Evolutionary conservation across 306 rosid genomes (phyloP), one percentile per base, ranked within the genome.

Genomic region (Arachis hypogaea): DNA sequence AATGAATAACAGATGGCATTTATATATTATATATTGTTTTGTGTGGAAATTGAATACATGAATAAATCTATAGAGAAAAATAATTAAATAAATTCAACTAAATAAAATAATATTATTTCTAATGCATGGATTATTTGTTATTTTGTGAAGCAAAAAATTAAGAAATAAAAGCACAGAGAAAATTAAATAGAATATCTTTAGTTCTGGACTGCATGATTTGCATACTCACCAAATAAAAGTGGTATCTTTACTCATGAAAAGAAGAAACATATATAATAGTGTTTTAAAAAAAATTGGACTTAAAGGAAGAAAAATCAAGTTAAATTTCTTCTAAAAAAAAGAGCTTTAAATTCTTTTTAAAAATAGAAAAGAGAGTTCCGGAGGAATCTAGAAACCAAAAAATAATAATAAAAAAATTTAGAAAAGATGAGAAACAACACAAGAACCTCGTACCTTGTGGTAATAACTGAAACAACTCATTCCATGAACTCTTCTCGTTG

Each of bases 401-500:
- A n/a, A 6, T 11, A 4, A 1, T 11, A 11, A 11, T 11, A n/a
- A 14, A 18, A 56, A 11, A n/a, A 14, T 14, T n/a, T 9, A 9
- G 41, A 38, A 11, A 40, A 11, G 5, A 50, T 50, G 43, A 1
- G 6, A 55, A 5, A 40, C 43, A 59, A 40, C 28, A 59, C 3
- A 49, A 8, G 5, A 51, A 77, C 6, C 43, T 69, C 5, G 55
- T 63, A 14, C 78, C 93, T 4, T 11, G 52, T 30, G 86, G 79
- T 3, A 81, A 78, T 3, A 81, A 78, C 10, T 69, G 93, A 78
- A 85, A 82, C 57, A 79, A 59, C 4, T 82, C 81, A 66, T 69
- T 83, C 79, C 80, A 81, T 4, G 85, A 63, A 49, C 38, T 14
- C 42, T 33, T 83, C 12, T 68, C 79, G 16, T 33, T 33, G 38